A percentile compares a stretch with the other conserved stretches of the same genome.
These are phyloP conservation scores for Protomyces gravidus DNA, from an alignment of 1,139 yeast genomes.

Conservation along the genomic window DNA sequence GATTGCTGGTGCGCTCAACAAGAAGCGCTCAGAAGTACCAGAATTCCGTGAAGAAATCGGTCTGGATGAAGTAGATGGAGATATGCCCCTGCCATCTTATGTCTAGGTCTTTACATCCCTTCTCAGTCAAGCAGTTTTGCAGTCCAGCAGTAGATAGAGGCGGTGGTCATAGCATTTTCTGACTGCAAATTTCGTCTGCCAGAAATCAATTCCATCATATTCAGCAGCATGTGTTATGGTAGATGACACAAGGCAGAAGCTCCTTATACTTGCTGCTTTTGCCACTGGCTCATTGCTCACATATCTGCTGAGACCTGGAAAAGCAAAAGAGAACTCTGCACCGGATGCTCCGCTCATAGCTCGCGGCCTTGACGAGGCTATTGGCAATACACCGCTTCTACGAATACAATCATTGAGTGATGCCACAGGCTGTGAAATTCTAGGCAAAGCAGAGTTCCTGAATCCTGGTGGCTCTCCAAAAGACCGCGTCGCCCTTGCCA, in stretches of 20 bases:
- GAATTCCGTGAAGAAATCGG: slow-evolving; percentile 23
- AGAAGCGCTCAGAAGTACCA: slow-evolving; percentile 5
- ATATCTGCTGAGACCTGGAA: slow-evolving; percentile 38
- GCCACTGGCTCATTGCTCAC: neutral
- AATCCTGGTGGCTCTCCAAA: slow-evolving; percentile 97
- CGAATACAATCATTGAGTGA: slow-evolving; percentile 67
- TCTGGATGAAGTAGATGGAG: slow-evolving; percentile 23
- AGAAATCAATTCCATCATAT: no score
- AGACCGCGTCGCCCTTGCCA: slow-evolving; percentile 86
- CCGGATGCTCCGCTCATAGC: neutral
- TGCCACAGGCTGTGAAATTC: slow-evolving; percentile 73
- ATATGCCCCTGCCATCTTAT: neutral
- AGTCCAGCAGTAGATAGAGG: no score
- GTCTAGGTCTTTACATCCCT: neutral
- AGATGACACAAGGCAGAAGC: no score
- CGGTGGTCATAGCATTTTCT: no score
- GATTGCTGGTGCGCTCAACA: slow-evolving; percentile 9
- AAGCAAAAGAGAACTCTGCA: slow-evolving; percentile 28
- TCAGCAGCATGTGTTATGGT: no score
- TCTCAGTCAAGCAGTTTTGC: neutral
- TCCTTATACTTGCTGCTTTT: neutral
- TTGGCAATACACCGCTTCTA: slow-evolving; percentile 89
- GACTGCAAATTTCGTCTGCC: no score
- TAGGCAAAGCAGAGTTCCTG: slow-evolving; percentile 76
- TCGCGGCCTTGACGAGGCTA: slow-evolving; percentile 55